Percentiles rank a stretch among this genome's conserved stretches.
phyloP scores from a whole-genome alignment of 2,329 filamentous ascomycete species.

The Pseudopyrenochaeta lycopersici region DNA sequence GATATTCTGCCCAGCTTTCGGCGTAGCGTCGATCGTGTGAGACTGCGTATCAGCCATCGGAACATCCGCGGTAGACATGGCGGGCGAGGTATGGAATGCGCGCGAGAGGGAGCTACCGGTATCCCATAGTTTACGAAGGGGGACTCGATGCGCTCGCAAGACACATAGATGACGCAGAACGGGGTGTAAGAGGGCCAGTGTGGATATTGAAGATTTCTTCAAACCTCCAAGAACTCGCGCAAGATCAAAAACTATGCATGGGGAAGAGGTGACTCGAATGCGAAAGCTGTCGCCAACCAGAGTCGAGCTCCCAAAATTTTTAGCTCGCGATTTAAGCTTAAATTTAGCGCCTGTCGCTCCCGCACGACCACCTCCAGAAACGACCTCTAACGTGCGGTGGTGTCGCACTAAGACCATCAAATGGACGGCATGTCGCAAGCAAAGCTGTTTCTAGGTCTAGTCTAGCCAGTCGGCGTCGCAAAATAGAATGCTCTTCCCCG shows the following conservation, averaged over 20 bases:
- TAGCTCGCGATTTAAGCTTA: conserved; percentile 38
- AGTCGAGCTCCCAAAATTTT: conserved; percentile 36
- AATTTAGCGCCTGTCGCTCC: conserved; percentile 33
- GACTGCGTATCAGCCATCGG: conserved; percentile 17
- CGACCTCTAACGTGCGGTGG: not conserved
- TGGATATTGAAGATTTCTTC: conserved; percentile 5
- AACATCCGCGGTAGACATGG: conserved; percentile 24
- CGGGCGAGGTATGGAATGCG: conserved; percentile 23
- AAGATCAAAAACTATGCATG: not conserved
- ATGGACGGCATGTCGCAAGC: not conserved
- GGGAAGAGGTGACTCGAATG: conserved; percentile 2
- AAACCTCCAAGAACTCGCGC: not conserved
- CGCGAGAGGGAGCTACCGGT: conserved; percentile 34
- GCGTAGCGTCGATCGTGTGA: conserved; percentile 38
- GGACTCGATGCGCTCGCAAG: conserved; percentile 19
- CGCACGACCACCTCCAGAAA: not conserved
- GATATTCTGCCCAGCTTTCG: conserved; percentile 42
- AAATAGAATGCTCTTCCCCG: not conserved
- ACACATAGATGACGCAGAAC: conserved; percentile 30
- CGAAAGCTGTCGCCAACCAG: conserved; percentile 10
- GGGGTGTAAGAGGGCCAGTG: conserved; percentile 28
- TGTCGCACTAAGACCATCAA: not conserved
- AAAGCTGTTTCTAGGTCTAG: not conserved
- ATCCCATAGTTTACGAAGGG: conserved; percentile 31
- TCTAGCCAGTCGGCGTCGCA: not conserved